Conservation (phyloP, 176 grass and related monocot genomes). For the Carex myosuroides region DNA sequence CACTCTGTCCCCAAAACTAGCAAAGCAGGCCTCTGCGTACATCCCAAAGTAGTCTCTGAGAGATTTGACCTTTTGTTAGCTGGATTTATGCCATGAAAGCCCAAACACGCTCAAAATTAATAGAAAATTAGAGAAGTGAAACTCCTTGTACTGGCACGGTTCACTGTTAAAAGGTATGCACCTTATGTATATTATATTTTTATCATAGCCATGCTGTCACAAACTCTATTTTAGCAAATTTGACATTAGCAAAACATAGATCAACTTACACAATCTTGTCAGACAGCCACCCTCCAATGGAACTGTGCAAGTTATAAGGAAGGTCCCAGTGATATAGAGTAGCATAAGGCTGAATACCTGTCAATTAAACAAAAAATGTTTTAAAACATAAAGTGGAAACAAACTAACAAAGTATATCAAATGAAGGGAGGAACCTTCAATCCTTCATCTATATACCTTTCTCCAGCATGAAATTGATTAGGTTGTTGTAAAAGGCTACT, state of each 20-base stretch:
- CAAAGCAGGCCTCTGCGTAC: slow-evolving; percentile 98
- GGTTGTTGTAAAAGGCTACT: slow-evolving; percentile 77
- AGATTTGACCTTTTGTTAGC: slow-evolving; percentile 22
- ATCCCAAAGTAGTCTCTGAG: slow-evolving; percentile 83
- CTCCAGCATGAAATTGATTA: slow-evolving; percentile 80
- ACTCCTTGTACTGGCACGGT: neutral
- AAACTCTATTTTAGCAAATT: neutral
- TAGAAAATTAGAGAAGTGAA: neutral
- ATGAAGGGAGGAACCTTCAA: neutral
- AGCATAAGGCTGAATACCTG: slow-evolving; percentile 81
- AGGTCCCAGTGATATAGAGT: slow-evolving; percentile 99
- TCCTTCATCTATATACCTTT: slow-evolving; percentile 59
- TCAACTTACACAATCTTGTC: slow-evolving; percentile 86
- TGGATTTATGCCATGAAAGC: neutral
- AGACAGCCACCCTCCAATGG: slow-evolving; percentile 69
- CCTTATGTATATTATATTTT: neutral
- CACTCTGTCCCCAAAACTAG: slow-evolving; percentile 92
- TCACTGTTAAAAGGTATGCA: neutral
- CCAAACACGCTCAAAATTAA: neutral
- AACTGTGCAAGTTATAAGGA: slow-evolving; percentile 71
- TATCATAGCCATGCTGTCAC: neutral
- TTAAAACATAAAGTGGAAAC: slow-evolving; percentile 7
- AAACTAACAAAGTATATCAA: slow-evolving; percentile 24
- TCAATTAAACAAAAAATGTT: slow-evolving; percentile 22
- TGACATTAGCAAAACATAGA: slow-evolving; percentile 21